Evolutionary conservation across 768 basidiomycete species (phyloP).

Genomic region (Sporobolomyces phaffii): DNA sequence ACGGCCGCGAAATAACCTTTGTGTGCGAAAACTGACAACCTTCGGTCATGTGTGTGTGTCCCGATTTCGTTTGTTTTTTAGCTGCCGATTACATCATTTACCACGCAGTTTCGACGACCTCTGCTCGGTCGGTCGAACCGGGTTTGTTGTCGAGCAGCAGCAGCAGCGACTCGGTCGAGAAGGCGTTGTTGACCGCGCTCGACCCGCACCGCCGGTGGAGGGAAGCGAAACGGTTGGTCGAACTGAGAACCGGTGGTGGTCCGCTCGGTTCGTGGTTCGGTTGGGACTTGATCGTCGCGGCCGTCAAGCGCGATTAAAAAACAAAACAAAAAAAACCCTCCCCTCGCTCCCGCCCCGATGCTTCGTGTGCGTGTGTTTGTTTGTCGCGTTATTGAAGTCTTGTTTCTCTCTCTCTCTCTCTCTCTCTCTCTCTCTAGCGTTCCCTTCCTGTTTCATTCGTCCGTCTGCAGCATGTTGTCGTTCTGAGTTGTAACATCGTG

Average conservation of each 20-base stretch:
- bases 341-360: too few relatives aligned
- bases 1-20: too few relatives aligned
- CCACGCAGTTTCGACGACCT: constrained; percentile 12
- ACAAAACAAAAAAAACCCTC: too few relatives aligned
- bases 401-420: too few relatives aligned
- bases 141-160: neutral
- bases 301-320: constrained; percentile 27
- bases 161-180: constrained; percentile 25
- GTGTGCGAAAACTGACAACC: neutral
- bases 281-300: constrained; percentile 40
- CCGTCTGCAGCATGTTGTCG: too few relatives aligned
- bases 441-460: too few relatives aligned
- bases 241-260: constrained; percentile 21
- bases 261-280: too few relatives aligned
- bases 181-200: constrained; percentile 28
- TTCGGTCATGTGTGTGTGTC: too few relatives aligned
- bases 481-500: too few relatives aligned
- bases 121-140: neutral
- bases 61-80: constrained; percentile 4
- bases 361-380: too few relatives aligned
- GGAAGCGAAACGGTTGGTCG: constrained; percentile 37
- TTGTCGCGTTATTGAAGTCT: too few relatives aligned
- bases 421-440: too few relatives aligned
- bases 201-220: constrained; percentile 40
- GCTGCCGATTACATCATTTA: constrained; percentile 39